phyloP scores from a whole-genome alignment of 345 rosid species.

The Balakata baccata region DNA sequence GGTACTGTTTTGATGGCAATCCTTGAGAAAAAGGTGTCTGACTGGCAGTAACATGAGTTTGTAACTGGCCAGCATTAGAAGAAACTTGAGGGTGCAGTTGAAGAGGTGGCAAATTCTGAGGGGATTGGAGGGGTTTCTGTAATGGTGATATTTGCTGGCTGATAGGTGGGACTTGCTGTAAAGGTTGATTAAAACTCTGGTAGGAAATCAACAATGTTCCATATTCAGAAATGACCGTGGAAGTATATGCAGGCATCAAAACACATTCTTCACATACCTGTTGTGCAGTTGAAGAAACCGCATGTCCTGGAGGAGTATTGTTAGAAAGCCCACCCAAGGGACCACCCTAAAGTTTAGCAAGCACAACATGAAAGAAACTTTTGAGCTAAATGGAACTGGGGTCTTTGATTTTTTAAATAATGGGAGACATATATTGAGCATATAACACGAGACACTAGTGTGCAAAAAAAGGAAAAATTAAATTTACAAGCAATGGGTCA shows the following conservation, averaged over 20 bases:
- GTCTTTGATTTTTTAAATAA: background rate
- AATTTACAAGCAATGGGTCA: background rate
- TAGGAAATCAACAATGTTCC: background rate
- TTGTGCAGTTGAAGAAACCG: slow-evolving; percentile 41
- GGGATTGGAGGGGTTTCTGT: slow-evolving; percentile 59
- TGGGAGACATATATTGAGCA: background rate
- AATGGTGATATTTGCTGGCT: slow-evolving; percentile 62
- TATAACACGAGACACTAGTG: slow-evolving; percentile 6
- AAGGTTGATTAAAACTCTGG: slow-evolving; percentile 45
- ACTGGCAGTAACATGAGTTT: slow-evolving; percentile 30
- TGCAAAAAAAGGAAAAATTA: slow-evolving; percentile 1
- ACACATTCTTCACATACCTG: slow-evolving; percentile 41
- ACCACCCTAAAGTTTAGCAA: slow-evolving; percentile 39
- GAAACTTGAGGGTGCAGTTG: slow-evolving; percentile 47
- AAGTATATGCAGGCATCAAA: slow-evolving; percentile 4
- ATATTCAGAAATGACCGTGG: slow-evolving; percentile 5
- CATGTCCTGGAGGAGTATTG: slow-evolving; percentile 47
- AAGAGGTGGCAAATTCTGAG: slow-evolving; percentile 50
- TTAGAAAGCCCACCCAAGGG: slow-evolving; percentile 49
- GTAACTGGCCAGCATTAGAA: slow-evolving; percentile 34
- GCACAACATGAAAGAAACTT: slow-evolving; percentile 5
- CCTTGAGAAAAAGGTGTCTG: slow-evolving; percentile 50
- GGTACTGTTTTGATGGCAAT: slow-evolving; percentile 44
- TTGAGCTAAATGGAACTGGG: background rate
- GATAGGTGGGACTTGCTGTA: slow-evolving; percentile 41